These are phyloP conservation scores for Verticillium isaacii DNA, from an alignment of 2,329 filamentous ascomycete genomes.

Conservation along the genomic window DNA sequence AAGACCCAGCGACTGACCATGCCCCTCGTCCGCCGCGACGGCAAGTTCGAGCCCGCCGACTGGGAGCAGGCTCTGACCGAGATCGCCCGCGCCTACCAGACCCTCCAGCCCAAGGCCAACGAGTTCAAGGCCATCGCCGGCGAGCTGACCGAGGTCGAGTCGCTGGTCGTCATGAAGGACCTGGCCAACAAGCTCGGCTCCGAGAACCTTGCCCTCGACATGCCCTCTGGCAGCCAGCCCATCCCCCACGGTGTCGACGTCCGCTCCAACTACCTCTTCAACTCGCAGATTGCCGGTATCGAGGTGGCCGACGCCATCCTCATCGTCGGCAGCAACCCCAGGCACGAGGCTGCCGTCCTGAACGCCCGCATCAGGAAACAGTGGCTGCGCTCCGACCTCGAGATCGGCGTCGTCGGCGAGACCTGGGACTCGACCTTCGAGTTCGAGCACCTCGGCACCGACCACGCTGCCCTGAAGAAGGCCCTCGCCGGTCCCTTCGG, in stretches of 20 bases:
- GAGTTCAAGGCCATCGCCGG: conserved; percentile 96
- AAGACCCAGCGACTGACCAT: conserved; percentile 95
- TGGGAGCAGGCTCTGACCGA: conserved; percentile 96
- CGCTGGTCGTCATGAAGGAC: conserved; percentile 94
- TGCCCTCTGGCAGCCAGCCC: conserved; percentile 75
- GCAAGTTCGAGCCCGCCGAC: conserved; percentile 85
- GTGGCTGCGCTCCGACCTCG: conserved; percentile 91
- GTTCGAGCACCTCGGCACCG: conserved; percentile 82
- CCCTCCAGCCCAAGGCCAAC: conserved; percentile 77
- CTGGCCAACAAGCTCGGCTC: conserved; percentile 94
- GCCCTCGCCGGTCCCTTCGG: conserved; percentile 83
- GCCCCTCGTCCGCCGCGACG: conserved; percentile 80
- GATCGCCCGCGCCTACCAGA: conserved; percentile 74
- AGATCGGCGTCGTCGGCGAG: conserved; percentile 88
- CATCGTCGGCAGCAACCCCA: conserved; percentile 89
- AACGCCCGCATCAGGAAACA: conserved; percentile 98
- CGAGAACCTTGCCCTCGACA: conserved; percentile 91
- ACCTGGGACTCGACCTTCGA: conserved; percentile 92
- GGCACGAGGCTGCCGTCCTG: conserved; percentile 89
- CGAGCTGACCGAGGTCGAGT: conserved; percentile 86
- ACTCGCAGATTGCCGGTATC: conserved; percentile 89
- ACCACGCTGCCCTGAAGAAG: conserved; percentile 75
- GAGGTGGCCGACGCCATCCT: conserved; percentile 92
- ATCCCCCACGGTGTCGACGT: conserved; percentile 91
- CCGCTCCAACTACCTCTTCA: conserved; percentile 93